A percentile compares a stretch with the other conserved stretches of the same genome.
These are phyloP conservation scores for Butyriboletus regius DNA, from an alignment of 1,284 basidiomycete genomes.

Conservation along the genomic window DNA sequence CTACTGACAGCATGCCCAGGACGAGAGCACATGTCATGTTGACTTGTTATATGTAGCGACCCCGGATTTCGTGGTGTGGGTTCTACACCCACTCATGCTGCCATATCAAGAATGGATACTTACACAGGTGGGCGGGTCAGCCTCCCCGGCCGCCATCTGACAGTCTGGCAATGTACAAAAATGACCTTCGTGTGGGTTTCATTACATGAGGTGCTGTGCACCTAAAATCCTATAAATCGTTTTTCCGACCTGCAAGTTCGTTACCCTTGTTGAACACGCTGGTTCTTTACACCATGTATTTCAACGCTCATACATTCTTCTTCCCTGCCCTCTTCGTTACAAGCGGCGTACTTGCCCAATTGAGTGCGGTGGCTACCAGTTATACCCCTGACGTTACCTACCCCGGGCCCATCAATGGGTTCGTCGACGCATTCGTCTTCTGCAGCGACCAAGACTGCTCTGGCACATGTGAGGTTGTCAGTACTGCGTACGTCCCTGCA, in stretches of 20 bases:
- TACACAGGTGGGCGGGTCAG: not conserved
- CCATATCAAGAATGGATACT: not conserved
- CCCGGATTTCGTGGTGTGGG: not conserved
- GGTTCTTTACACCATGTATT: not conserved
- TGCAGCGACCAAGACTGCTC: not conserved
- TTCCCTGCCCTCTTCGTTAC: not conserved
- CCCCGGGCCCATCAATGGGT: not conserved
- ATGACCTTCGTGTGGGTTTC: not conserved
- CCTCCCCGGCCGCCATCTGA: not conserved
- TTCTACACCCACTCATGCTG: not conserved
- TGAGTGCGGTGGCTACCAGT: not conserved
- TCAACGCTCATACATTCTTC: not conserved
- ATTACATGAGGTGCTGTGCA: not conserved
- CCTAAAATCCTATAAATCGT: not conserved
- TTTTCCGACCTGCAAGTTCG: not conserved
- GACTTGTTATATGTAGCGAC: not conserved
- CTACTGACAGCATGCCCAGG: not conserved
- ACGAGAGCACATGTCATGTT: not conserved
- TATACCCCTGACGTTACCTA: not conserved
- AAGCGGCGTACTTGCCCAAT: not conserved
- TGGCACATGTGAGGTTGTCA: not conserved
- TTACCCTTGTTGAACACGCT: no score
- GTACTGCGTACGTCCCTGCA: not conserved
- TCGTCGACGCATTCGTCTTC: not conserved
- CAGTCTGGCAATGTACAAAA: not conserved